Percentiles rank a stretch among this genome's conserved stretches.
Evolutionary conservation across 2,329 filamentous ascomycete species (phyloP).

Genomic region (Aspergillus sp.): DNA sequence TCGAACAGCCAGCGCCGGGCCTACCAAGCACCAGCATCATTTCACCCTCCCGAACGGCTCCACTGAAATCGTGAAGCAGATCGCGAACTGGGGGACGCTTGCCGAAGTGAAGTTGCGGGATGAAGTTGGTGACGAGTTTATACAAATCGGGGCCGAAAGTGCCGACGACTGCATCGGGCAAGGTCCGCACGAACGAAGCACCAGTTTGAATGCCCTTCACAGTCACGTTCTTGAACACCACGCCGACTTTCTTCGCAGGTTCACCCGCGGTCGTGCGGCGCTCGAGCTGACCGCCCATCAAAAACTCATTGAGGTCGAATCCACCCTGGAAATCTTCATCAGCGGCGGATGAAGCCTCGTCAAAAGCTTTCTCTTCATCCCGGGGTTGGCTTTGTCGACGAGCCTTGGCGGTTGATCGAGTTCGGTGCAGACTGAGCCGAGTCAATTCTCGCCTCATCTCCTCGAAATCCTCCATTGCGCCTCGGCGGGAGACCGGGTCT

Average conservation of each 20-base stretch:
- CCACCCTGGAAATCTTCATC: constrained; percentile 37
- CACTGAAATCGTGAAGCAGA: constrained; percentile 66
- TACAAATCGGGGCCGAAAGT: constrained; percentile 82
- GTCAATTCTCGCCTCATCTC: constrained; percentile 57
- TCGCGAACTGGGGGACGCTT: constrained; percentile 52
- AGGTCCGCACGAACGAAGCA: constrained; percentile 67
- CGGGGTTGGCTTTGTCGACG: constrained; percentile 27
- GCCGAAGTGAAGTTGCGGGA: constrained; percentile 52
- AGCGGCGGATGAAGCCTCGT: constrained; percentile 17
- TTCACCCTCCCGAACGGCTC: constrained; percentile 65
- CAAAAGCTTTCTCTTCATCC: constrained; percentile 48
- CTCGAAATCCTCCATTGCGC: constrained; percentile 61
- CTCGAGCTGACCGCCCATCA: constrained; percentile 73
- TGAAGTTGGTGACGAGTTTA: constrained; percentile 56
- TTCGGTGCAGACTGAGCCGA: constrained; percentile 48
- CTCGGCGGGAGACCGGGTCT: constrained; percentile 51
- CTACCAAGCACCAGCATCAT: constrained; percentile 73
- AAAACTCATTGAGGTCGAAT: constrained; percentile 69
- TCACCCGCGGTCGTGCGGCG: constrained; percentile 63
- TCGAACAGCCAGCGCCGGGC: constrained; percentile 73
- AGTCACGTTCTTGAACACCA: constrained; percentile 73
- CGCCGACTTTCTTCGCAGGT: constrained; percentile 74
- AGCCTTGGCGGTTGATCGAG: constrained; percentile 29
- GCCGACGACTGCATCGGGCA: constrained; percentile 71
- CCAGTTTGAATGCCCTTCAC: constrained; percentile 70